Base-by-base conservation (phyloP, 331 rosid species). In the Erythrophleum ivorense region DNA sequence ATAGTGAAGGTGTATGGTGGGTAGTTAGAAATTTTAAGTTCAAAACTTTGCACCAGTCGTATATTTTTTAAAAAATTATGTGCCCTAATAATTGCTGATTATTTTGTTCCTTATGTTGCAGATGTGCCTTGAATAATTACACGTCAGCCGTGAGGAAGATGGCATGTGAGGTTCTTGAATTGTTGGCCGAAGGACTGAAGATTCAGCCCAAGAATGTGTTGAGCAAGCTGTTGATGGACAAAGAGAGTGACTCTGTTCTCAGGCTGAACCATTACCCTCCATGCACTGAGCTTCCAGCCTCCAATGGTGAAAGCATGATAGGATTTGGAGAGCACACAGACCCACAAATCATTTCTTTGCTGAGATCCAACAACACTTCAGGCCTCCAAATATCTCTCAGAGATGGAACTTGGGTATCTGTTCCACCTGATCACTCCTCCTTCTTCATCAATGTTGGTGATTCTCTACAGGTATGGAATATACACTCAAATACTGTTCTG, bases 321-420 rank as follows among this genome's bases (percentile, higher is more conserved):
- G 98, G 98, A 13, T 94, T 94, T 75, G 98, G 98, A 49, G 98
- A 92, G 46, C 98, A 92, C 78, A 92, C 98, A 8, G 98, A 94
- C 91, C 98, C 98, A 34, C 98, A 94, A 67, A 94, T 94, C 76
- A 94, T 94, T 24, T 91, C 98, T 0, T 78, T 94, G 46, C 64
- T 94, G 50, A 89, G 94, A 80, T 94, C 98, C 10, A 94, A 94
- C 70, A 86, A 94, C 79, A 89, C 92, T 36, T 87, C 90, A 31
- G 98, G 98, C 34, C 90, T 94, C 40, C 90, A 94, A 73, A 89
- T 94, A 46, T 89, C 87, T 12, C 80, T 92, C 1, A 78, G 75
- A 70, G 93, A 92, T 87, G 93, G 84, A 16, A 91, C 74, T 66
- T 94, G 98, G 98, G 70, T 88, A 82, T 88, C 97, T 9, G 97